These are phyloP conservation scores for Cladophialophora carrionii DNA, from an alignment of 2,329 filamentous ascomycete species.

Conservation along the genomic window DNA sequence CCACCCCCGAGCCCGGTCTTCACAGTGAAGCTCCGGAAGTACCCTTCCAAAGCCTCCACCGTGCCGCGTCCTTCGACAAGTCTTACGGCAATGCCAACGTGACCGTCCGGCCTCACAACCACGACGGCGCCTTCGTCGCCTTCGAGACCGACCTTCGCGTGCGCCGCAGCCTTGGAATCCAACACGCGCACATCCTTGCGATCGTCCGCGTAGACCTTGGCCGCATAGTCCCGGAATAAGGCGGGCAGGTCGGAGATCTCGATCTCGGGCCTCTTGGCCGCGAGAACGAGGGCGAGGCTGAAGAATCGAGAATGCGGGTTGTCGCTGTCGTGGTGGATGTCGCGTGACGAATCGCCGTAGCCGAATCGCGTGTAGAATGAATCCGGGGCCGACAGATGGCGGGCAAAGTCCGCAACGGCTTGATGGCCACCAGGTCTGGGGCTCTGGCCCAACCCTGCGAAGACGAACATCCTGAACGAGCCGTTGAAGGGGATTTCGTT, in stretches of 20 bases:
- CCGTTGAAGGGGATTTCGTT: slow-evolving; percentile 89
- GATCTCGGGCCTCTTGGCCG: slow-evolving; percentile 67
- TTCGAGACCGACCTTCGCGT: slow-evolving; percentile 79
- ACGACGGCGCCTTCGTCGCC: slow-evolving; percentile 68
- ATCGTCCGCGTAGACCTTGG: slow-evolving; percentile 87
- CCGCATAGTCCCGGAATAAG: slow-evolving; percentile 72
- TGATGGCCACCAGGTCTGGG: slow-evolving; percentile 50
- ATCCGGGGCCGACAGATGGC: slow-evolving; percentile 63
- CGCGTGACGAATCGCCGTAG: slow-evolving; percentile 54
- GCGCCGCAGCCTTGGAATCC: slow-evolving; percentile 71
- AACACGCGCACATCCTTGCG: slow-evolving; percentile 72
- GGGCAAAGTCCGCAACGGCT: slow-evolving; percentile 72
- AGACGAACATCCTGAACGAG: slow-evolving; percentile 82
- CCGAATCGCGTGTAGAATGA: slow-evolving; percentile 71
- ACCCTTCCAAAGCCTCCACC: slow-evolving; percentile 78
- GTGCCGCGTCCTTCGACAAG: slow-evolving; percentile 77
- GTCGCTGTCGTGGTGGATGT: slow-evolving; percentile 77
- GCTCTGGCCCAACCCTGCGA: slow-evolving; percentile 69
- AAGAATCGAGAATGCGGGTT: slow-evolving; percentile 85
- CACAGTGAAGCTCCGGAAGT: slow-evolving; percentile 58
- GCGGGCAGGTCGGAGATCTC: slow-evolving; percentile 74
- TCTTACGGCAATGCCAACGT: slow-evolving; percentile 75
- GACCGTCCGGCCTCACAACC: slow-evolving; percentile 83
- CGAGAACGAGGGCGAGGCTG: slow-evolving; percentile 76
- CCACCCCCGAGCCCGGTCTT: slow-evolving; percentile 24